Base-by-base conservation (phyloP, 2,329 filamentous ascomycete species). In the Pseudogymnoascus sp. region DNA sequence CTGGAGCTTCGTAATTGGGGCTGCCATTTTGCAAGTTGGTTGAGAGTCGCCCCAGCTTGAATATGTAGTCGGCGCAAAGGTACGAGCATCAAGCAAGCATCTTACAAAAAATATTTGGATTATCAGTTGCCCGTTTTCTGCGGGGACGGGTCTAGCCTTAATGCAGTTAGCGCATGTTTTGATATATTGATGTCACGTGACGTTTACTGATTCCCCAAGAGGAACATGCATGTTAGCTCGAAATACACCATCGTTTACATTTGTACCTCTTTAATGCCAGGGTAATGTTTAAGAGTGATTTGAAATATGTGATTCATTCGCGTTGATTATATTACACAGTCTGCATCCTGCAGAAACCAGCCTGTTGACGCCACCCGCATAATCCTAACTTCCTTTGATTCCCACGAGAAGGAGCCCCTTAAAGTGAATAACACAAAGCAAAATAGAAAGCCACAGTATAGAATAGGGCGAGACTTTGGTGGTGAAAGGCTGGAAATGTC, bases 1-100 rank as follows among this genome's bases (percentile, higher is more conserved):
- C 64, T 70, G 72, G 62, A 73, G 70, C 64, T 71, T 71, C 61
- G 64, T 65, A 53, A 72, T 62, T 24, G 69, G 71, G 24, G 69
- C 69, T 60, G 71, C 70, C 71, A 73, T 73, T 35, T 64, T 70
- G 60, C 41, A 22, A 56, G 50, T 56, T 56, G 28, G 26, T 5
- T 56, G 26, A 56, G 50, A 56, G 28, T 56, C 11, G 50, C 50
- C 50, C 50, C 28, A 33, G 50, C 50, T 56, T 56, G 50, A 56
- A 56, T 56, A 56, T 56, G 50, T 33, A 33, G 50, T 56, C 28
- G 50, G 50, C 50, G 50, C 50, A 56, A 56, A 56, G 50, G 50
- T 56, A 19, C 50, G 50, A 33, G 28, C 50, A 56, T 56, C 50
- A 33, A 56, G 28, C 50, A 56, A 56, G 50, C 50, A 28, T 53